Base-by-base conservation (phyloP, 2,329 filamentous ascomycete species). In the Ophiostoma australiae region DNA sequence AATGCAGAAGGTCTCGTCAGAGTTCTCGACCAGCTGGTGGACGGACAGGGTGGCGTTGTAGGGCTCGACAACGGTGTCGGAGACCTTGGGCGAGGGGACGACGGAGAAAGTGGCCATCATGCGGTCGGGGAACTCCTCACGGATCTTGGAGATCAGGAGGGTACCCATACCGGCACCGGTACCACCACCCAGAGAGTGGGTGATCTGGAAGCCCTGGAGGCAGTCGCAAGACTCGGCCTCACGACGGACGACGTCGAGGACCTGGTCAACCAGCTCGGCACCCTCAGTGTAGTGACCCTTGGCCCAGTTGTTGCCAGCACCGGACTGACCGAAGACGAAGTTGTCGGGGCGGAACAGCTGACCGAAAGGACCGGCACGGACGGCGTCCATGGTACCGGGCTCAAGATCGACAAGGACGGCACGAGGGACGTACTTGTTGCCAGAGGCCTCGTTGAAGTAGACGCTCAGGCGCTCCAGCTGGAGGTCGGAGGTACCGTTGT, bases 71-170 rank as follows among this genome's bases (percentile, higher is more conserved):
- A 99, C 95, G 80, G 95, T 99, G 83, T 99, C 95, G 74, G 95
- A 99, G 80, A 99, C 95, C 91, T 98, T 99, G 82, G 95, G 95
- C 67, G 95, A 98, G 79, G 95, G 95, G 74, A 98, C 91, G 79
- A 99, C 95, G 78, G 95, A 98, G 90, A 97, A 99, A 76, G 95
- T 99, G 77, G 95, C 94, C 95, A 98, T 99, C 95, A 99, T 99
- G 81, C 95, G 93, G 88, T 99, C 95, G 81, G 95, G 95, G 87
- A 98, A 98, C 86, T 98, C 95, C 87, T 99, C 95, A 79, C 95
- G 95, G 84, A 98, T 98, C 92, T 99, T 99, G 86, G 94, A 97
- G 89, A 98, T 98, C 82, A 99, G 86, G 80, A 99, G 90, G 73
- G 95, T 99, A 86, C 95, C 95, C 95, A 99, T 99, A 91, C 95